These are phyloP conservation scores for Penicillium expansum DNA, from an alignment of 2,329 filamentous ascomycete species.

Conservation along the genomic window DNA sequence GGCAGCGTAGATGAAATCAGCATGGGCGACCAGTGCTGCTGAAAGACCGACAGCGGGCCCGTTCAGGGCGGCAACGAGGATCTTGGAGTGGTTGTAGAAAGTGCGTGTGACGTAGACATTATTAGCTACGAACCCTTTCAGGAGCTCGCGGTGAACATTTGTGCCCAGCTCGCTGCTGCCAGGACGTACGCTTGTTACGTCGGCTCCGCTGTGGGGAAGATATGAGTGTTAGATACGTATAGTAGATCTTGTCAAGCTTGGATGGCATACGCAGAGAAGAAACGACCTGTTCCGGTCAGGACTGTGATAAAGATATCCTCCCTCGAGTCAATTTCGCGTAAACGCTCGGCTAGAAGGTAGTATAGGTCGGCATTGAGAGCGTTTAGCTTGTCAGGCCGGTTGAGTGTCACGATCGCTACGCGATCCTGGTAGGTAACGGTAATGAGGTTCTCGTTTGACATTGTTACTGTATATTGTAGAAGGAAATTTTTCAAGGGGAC, in stretches of 20 bases:
- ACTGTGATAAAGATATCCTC: slow-evolving; percentile 84
- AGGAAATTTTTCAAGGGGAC: background rate
- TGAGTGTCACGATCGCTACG: slow-evolving; percentile 80
- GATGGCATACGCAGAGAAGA: slow-evolving; percentile 76
- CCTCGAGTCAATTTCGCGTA: slow-evolving; percentile 74
- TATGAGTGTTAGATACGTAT: background rate
- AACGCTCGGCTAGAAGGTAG: slow-evolving; percentile 68
- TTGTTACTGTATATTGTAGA: slow-evolving; percentile 5
- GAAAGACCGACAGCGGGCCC: slow-evolving; percentile 86
- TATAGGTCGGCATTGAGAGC: slow-evolving; percentile 71
- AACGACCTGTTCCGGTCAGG: slow-evolving; percentile 73
- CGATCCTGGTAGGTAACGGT: slow-evolving; percentile 64
- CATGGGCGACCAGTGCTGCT: slow-evolving; percentile 76
- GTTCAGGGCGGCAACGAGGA: slow-evolving; percentile 87
- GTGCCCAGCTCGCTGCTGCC: slow-evolving; percentile 39
- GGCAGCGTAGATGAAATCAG: slow-evolving; percentile 87
- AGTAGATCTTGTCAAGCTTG: background rate
- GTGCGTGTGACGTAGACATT: slow-evolving; percentile 88
- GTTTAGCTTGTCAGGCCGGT: slow-evolving; percentile 83
- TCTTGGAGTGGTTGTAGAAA: slow-evolving; percentile 91
- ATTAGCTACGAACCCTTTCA: slow-evolving; percentile 72
- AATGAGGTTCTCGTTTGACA: slow-evolving; percentile 48
- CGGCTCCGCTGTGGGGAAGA: slow-evolving; percentile 65
- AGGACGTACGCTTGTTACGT: slow-evolving; percentile 61
- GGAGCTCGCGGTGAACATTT: slow-evolving; percentile 56